These are phyloP conservation scores for Chlamydomonas applanata DNA, from an alignment of 139 green algal species.

Conservation along the genomic window DNA sequence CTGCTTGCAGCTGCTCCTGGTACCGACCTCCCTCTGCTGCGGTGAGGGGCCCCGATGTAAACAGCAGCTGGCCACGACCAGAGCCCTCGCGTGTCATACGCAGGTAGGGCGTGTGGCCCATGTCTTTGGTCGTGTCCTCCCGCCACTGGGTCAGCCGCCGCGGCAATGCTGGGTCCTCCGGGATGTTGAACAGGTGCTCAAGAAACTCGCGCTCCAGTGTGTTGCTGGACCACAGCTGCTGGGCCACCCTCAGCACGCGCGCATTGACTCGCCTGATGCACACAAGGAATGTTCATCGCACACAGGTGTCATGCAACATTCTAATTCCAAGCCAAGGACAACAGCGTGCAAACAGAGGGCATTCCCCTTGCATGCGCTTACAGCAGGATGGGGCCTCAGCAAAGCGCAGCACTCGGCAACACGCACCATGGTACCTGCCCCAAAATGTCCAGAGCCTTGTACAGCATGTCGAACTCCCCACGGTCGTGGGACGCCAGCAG, in stretches of 20 bases:
- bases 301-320: too few species aligned
- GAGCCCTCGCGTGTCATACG: slow-evolving; percentile 26
- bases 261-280: slow-evolving; percentile 62
- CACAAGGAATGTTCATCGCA: too few species aligned
- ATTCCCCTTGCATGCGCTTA: too few species aligned
- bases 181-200: background rate
- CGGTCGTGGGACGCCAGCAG: slow-evolving; percentile 15
- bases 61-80: slow-evolving; percentile 26
- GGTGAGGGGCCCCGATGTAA: slow-evolving; percentile 12
- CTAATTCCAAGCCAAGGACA: too few species aligned
- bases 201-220: background rate
- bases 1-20: background rate
- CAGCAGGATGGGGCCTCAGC: background rate
- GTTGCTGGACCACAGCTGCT: slow-evolving; percentile 21
- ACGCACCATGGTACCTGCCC: slow-evolving; percentile 64
- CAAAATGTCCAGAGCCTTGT: slow-evolving; percentile 80
- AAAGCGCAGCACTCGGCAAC: background rate
- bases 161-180: slow-evolving; percentile 24
- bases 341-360: too few species aligned
- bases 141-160: slow-evolving; percentile 19
- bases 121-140: background rate
- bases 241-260: slow-evolving; percentile 50
- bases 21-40: background rate
- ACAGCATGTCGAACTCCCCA: slow-evolving; percentile 49
- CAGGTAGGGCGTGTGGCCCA: slow-evolving; percentile 27